Base-by-base conservation (phyloP, 202 grass and related monocot genomes). In the Eragrostis tef region DNA sequence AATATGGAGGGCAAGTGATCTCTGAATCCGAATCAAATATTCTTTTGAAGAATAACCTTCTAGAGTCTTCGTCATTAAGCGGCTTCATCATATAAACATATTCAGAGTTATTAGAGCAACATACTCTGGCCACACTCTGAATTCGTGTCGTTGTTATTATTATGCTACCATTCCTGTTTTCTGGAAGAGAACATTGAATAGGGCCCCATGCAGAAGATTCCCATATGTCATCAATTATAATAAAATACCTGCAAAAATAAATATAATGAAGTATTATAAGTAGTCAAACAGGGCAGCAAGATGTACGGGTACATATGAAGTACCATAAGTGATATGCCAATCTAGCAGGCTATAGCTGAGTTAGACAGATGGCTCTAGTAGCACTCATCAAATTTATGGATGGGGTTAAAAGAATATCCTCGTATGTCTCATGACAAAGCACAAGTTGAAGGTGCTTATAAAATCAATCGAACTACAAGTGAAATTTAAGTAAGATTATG, bases 171-270 rank as follows among this genome's bases (percentile, higher is more conserved):
- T 5, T 14, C 10, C 4, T 82, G 17, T 42, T 73, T 15, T 82
- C 1, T 4, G 68, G 67, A 36, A 84, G 50, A 34, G 49, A 36
- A 7, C 24, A 67, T 58, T 4, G 68, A 6, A 84, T 49, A 58
- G 68, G 8, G 1, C 22, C 1, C 71, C 81, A 84, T 4, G 14
- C 36, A 7, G 0, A 46, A 17, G 4, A 7, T 34, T 74, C 71
- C 80, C 80, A 74, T 13, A 83, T 74, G 4, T 71, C 73, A 70
- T 84, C 70, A 4, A 74, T 56, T 11, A 79, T 41, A 60, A 85
- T 70, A 20, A 85, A 15, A 11, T 78, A 85, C 52, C 73, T 77
- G 50, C 26, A 49, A 24, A 31, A 31, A n/a, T n/a, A n/a, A n/a
- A n/a, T n/a, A n/a, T n/a, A n/a, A n/a, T n/a, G n/a, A n/a, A n/a